Conservation (phyloP, 208 protist species). For the Acanthamoeba healyi region DNA sequence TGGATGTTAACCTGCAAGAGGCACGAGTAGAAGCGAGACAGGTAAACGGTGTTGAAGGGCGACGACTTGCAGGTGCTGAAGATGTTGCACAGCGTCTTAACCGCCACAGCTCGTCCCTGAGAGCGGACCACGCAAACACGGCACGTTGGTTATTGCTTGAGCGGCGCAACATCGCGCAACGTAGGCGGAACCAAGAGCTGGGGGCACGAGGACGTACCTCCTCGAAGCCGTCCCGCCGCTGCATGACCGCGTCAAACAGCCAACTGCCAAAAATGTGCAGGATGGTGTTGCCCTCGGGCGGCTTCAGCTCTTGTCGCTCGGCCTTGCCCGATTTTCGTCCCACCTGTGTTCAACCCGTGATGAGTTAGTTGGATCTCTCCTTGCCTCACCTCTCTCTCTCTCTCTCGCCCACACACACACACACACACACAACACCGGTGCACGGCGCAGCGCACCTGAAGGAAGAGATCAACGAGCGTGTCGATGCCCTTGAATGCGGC, state of each 20-base stretch:
- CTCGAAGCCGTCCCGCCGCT: slow-evolving; percentile 20
- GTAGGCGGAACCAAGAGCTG: too few species aligned
- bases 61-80: slow-evolving; percentile 46
- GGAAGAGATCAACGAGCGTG: slow-evolving; percentile 75
- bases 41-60: slow-evolving; percentile 26
- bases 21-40: slow-evolving; percentile 61
- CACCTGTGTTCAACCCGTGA: slow-evolving; percentile 23
- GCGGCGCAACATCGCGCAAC: too few species aligned
- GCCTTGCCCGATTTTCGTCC: background rate
- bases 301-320: slow-evolving; percentile 6
- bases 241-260: slow-evolving; percentile 78
- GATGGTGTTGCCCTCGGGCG: slow-evolving; percentile 76
- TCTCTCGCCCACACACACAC: background rate
- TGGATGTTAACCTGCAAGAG: background rate
- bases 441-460: background rate
- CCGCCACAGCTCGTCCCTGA: background rate
- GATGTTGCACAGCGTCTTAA: slow-evolving; percentile 63
- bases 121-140: background rate
- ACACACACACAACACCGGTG: background rate
- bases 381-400: too few species aligned
- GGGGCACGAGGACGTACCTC: slow-evolving; percentile 6
- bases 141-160: background rate
- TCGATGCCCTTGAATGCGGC: slow-evolving; percentile 76
- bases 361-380: too few species aligned
- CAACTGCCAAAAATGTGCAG: slow-evolving; percentile 80